phyloP scores from a whole-genome alignment of 1,139 yeast genomes.

The Kluyveromyces sp. region DNA sequence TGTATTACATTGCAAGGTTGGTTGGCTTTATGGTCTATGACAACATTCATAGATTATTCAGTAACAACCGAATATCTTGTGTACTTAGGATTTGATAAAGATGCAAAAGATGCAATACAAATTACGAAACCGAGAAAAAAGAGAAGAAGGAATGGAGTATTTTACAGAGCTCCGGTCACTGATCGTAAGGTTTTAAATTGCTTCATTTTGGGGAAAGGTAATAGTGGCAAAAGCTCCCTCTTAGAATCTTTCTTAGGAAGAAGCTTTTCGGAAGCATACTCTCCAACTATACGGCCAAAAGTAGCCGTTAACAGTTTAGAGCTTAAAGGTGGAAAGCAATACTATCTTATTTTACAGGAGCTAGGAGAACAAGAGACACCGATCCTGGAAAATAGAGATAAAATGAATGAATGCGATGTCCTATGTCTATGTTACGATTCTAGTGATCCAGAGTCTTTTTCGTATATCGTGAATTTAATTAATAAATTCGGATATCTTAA shows the following conservation, averaged over 20 bases:
- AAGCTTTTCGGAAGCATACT: conserved; percentile 59
- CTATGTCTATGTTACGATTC: conserved; percentile 87
- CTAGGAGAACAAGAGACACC: conserved; percentile 83
- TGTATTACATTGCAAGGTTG: conserved; percentile 91
- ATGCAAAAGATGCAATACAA: conserved; percentile 52
- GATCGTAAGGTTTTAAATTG: conserved; percentile 92
- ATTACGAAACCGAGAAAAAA: conserved; percentile 73
- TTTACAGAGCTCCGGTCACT: conserved; percentile 58
- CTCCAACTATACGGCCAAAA: conserved; percentile 76
- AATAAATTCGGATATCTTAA: conserved; percentile 51
- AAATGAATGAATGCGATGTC: conserved; percentile 83
- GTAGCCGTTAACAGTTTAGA: conserved; percentile 92
- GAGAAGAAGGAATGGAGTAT: conserved; percentile 55
- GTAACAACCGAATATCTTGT: conserved; percentile 85
- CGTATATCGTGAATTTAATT: conserved; percentile 64
- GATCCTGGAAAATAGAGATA: conserved; percentile 59
- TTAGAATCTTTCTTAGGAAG: conserved; percentile 76
- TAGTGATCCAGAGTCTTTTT: conserved; percentile 91
- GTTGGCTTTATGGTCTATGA: conserved; percentile 98
- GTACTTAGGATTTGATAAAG: conserved; percentile 71
- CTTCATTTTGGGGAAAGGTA: conserved; percentile 74
- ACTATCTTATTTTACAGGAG: conserved; percentile 84
- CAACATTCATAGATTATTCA: conserved; percentile 76
- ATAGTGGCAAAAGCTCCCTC: conserved; percentile 79
- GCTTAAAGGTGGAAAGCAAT: conserved; percentile 88